Conservation (phyloP, 192 early-diverging fungal genomes). For the Backusella sp. region DNA sequence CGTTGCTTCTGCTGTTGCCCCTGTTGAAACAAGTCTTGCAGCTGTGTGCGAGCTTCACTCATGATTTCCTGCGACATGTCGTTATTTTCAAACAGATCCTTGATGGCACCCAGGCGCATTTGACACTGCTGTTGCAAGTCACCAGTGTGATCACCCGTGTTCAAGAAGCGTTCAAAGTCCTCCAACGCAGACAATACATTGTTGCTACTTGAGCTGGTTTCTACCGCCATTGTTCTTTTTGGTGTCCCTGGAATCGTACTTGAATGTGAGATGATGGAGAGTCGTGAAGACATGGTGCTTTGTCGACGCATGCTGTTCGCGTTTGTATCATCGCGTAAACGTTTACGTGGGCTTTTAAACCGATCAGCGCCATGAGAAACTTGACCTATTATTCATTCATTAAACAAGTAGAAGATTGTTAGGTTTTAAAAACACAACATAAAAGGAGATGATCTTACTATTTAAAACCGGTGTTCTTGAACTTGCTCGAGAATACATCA, state of each 20-base stretch:
- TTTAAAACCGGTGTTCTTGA: background rate
- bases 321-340: background rate
- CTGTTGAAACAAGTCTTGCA: background rate
- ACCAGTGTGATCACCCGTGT: background rate
- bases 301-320: background rate
- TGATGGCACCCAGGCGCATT: background rate
- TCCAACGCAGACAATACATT: background rate
- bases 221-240: background rate
- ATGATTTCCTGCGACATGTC: background rate
- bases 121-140: background rate
- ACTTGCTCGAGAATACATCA: background rate
- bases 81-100: background rate
- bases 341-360: conserved; percentile 1
- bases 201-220: background rate
- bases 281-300: background rate
- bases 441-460: background rate
- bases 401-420: background rate
- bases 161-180: background rate
- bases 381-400: background rate
- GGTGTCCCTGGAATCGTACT: background rate
- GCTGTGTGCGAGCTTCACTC: background rate
- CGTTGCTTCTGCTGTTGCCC: background rate
- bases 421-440: background rate
- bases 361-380: background rate
- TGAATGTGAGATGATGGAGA: background rate